A percentile compares a stretch with the other conserved stretches of the same genome.
phyloP scores from a whole-genome alignment of 768 basidiomycete genomes.

The Lanmaoa pseudosensibilis region DNA sequence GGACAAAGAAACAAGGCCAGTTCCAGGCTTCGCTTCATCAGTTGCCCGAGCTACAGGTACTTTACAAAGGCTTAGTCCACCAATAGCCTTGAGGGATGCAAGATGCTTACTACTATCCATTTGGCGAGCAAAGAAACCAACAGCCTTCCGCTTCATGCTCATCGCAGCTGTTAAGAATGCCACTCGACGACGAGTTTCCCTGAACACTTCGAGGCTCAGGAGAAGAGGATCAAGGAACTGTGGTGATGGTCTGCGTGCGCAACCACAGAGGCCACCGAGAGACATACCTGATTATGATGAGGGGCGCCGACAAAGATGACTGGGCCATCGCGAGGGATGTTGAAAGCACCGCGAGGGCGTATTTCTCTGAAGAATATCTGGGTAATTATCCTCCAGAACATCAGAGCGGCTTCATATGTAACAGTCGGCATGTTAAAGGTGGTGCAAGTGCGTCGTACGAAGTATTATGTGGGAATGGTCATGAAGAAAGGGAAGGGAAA shows the following conservation, averaged over 20 bases:
- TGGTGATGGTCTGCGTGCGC: slow-evolving; percentile 14
- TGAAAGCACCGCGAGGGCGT: slow-evolving; percentile 89
- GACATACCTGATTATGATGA: slow-evolving; percentile 81
- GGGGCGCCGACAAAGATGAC: slow-evolving; percentile 93
- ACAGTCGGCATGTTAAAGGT: slow-evolving; percentile 23
- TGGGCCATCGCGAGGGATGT: slow-evolving; percentile 87
- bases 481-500: slow-evolving; percentile 5
- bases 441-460: slow-evolving; percentile 5
- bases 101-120: slow-evolving; percentile 80
- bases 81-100: neutral
- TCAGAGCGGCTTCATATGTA: slow-evolving; percentile 71
- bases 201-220: slow-evolving; percentile 79
- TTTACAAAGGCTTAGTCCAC: slow-evolving; percentile 33
- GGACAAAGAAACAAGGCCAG: slow-evolving; percentile 70
- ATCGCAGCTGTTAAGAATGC: slow-evolving; percentile 88
- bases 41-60: slow-evolving; percentile 93
- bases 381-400: slow-evolving; percentile 84
- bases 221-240: slow-evolving; percentile 94
- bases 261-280: slow-evolving; percentile 6
- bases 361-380: slow-evolving; percentile 97
- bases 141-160: slow-evolving; percentile 75
- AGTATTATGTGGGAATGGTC: slow-evolving; percentile 7
- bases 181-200: slow-evolving; percentile 78
- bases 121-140: slow-evolving; percentile 78
- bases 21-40: slow-evolving; percentile 76